Evolutionary conservation across 768 basidiomycete species (phyloP), one percentile per base, ranked within the genome.

Genomic region (Austroboletus festivus): DNA sequence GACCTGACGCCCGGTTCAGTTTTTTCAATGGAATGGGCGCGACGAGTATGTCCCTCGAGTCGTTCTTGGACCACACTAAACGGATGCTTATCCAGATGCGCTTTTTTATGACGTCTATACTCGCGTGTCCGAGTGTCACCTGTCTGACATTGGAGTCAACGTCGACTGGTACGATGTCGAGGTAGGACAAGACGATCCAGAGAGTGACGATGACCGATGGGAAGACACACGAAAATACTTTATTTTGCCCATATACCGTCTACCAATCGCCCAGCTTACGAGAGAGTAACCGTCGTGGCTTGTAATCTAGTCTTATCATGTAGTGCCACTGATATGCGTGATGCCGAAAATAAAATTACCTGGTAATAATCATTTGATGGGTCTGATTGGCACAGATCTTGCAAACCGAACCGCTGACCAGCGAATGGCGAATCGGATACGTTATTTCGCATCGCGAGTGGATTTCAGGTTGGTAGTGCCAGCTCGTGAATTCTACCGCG

Each of bases 21-120:
- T 99, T 98, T 70, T 99, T 98, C 78, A 92, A 99, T 61, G 96
- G 96, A 12, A 78, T 99, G 9, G 96, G 91, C 15, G 95, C 94
- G 24, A 97, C 93, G 8, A 93, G 91, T 88, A 61, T 64, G 85
- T 71, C 20, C 52, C 34, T 19, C 18, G n/a, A n/a, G n/a, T n/a
- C n/a, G n/a, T n/a, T n/a, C n/a, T n/a, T n/a, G n/a, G n/a, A n/a
- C n/a, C n/a, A n/a, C n/a, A 53, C 39, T 34, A 7, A 19, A 21
- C 28, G 42, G 26, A 13, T 35, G 12, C 28, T 35, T 37, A 51
- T 38, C n/a, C 59, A 95, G 93, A 94, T 70, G 75, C 84, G 0
- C 71, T 86, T 8, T 93, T 94, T 61, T 93, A 96, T 65, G 92
- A 96, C 58, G 89, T 97, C 8, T 95, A 91, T 62, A 90, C 88